Conservation (phyloP, 148 eudicot genomes). For the Camellia sinensis region DNA sequence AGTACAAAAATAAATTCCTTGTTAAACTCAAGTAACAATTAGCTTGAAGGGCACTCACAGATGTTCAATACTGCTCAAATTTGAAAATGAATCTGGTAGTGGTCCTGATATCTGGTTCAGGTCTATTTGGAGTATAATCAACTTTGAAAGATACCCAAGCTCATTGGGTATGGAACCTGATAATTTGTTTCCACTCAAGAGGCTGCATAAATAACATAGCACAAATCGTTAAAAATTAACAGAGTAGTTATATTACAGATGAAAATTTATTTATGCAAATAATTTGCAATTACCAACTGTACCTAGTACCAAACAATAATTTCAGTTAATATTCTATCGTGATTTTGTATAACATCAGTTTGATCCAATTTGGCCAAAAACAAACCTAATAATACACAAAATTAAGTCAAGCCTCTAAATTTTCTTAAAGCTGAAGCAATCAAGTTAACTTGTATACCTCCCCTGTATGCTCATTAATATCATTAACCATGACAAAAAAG, state of each 20-base stretch:
- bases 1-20: background rate
- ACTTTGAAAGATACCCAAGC: conserved; percentile 60
- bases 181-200: conserved; percentile 78
- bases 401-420: background rate
- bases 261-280: background rate
- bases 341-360: background rate
- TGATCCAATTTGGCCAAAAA: background rate
- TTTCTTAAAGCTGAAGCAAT: background rate
- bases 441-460: too few relatives aligned
- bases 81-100: conserved; percentile 67
- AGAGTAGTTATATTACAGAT: background rate
- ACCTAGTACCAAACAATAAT: background rate
- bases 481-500: background rate
- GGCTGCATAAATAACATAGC: conserved; percentile 40
- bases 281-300: background rate
- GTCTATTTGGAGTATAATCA: conserved; percentile 73
- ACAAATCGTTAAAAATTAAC: background rate
- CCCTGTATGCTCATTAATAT: too few relatives aligned
- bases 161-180: conserved; percentile 73
- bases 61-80: conserved; percentile 55
- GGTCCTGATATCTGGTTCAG: conserved; percentile 71
- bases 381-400: background rate
- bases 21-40: background rate
- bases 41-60: conserved; percentile 49
- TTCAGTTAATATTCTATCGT: background rate